phyloP scores from a whole-genome alignment of 2,329 filamentous ascomycete genomes.

The Acrocalymma vagum region DNA sequence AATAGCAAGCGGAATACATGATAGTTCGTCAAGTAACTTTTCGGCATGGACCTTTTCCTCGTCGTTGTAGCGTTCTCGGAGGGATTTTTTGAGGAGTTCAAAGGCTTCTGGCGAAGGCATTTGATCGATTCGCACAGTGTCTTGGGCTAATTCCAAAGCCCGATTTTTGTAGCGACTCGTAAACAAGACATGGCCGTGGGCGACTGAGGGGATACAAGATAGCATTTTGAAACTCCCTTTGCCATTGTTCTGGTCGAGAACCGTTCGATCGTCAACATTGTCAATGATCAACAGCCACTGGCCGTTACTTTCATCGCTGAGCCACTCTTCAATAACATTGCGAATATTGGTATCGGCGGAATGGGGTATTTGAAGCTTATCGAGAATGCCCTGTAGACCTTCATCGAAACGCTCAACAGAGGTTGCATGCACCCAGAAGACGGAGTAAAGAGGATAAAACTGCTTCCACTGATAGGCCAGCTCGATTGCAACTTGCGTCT shows the following conservation, averaged over 20 bases:
- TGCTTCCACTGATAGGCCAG: constrained; percentile 12
- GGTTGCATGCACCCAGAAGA: constrained; percentile 16
- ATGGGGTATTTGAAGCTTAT: constrained; percentile 7
- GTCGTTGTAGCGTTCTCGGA: constrained; percentile 11
- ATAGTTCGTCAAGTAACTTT: constrained; percentile 23
- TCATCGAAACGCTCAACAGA: constrained; percentile 10
- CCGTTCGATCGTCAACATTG: constrained; percentile 32
- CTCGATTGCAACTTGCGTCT: constrained; percentile 17
- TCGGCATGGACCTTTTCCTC: constrained; percentile 4
- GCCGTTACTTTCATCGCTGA: constrained; percentile 8
- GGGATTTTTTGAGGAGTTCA: constrained; percentile 10
- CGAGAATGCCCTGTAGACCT: constrained; percentile 9
- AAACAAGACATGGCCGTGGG: constrained; percentile 44
- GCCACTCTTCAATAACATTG: constrained; percentile 14
- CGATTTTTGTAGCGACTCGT: constrained; percentile 49
- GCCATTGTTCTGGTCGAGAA: constrained; percentile 9
- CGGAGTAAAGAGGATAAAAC: constrained; percentile 5
- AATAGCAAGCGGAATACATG: constrained; percentile 41
- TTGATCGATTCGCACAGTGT: constrained; percentile 10
- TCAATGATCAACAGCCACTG: constrained; percentile 18
- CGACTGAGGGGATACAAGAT: constrained; percentile 26
- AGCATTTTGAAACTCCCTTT: constrained; percentile 27
- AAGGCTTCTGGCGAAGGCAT: constrained; percentile 9
- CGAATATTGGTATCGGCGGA: constrained; percentile 13
- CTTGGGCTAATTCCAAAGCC: constrained; percentile 20